phyloP scores from a whole-genome alignment of 208 protist species.

The Trypanosoma melophagium region DNA sequence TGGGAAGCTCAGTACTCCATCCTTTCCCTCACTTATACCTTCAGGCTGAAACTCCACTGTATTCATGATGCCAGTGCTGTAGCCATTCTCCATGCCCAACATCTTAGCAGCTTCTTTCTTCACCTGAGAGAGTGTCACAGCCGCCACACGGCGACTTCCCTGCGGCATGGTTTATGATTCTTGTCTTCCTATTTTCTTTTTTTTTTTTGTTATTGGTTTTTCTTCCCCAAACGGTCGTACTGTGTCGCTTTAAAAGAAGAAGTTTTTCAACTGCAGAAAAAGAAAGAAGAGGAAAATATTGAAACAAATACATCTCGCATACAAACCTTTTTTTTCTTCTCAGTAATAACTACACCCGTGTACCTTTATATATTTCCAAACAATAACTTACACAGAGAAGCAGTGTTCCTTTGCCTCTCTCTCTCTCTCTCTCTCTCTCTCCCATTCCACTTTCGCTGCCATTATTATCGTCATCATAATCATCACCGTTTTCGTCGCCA shows the following conservation, averaged over 20 bases:
- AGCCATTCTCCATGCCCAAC: constrained; percentile 33
- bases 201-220: constrained; percentile 7
- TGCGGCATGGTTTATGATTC: constrained; percentile 10
- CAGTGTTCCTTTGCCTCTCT: too few relatives aligned
- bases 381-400: too few relatives aligned
- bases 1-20: constrained; percentile 59
- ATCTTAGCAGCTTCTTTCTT: constrained; percentile 42
- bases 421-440: background rate
- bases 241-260: background rate
- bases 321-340: background rate
- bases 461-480: background rate
- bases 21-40: constrained; percentile 33
- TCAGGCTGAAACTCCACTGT: constrained; percentile 64
- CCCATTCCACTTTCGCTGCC: too few relatives aligned
- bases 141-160: background rate
- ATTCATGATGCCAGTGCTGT: constrained; percentile 51
- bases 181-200: background rate
- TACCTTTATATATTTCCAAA: too few relatives aligned
- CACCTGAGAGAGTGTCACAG: constrained; percentile 14
- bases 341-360: background rate
- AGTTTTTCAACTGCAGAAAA: background rate
- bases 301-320: too few relatives aligned
- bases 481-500: background rate
- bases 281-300: background rate
- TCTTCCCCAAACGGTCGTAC: background rate